Evolutionary conservation across 306 rosid species (phyloP).

Genomic region (Cicer arietinum): DNA sequence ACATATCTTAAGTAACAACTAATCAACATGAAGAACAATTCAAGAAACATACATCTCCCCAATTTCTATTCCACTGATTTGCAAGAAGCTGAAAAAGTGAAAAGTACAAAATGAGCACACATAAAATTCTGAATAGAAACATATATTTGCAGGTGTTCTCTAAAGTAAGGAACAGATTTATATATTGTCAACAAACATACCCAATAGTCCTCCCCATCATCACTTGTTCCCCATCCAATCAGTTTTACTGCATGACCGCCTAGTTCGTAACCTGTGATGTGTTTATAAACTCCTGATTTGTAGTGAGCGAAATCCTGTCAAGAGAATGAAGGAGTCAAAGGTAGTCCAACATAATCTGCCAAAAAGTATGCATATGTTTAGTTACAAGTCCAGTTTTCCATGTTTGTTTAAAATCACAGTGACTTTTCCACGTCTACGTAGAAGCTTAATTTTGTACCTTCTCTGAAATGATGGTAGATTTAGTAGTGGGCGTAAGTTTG

Average conservation of each 20-base stretch:
- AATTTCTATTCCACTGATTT: constrained; percentile 91
- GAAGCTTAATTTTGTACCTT: too few species aligned
- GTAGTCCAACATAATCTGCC: constrained; percentile 8
- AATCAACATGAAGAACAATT: constrained; percentile 39
- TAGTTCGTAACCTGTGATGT: constrained; percentile 67
- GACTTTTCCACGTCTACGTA: too few species aligned
- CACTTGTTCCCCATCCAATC: constrained; percentile 94
- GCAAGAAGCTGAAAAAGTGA: constrained; percentile 81
- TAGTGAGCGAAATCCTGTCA: constrained; percentile 96
- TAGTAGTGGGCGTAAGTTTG: too few species aligned
- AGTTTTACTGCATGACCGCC: constrained; percentile 99
- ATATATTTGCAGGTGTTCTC: background rate
- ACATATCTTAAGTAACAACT: constrained; percentile 16
- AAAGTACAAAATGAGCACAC: constrained; percentile 42
- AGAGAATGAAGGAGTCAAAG: constrained; percentile 37
- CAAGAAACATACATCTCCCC: constrained; percentile 87
- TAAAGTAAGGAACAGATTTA: constrained; percentile 25
- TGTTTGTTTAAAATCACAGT: too few species aligned
- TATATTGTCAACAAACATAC: constrained; percentile 52
- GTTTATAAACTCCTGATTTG: constrained; percentile 95
- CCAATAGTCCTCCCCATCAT: constrained; percentile 90
- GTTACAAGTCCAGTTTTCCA: too few species aligned
- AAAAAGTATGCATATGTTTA: background rate
- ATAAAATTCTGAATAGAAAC: constrained; percentile 17
- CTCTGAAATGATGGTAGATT: too few species aligned